A percentile compares a stretch with the other conserved stretches of the same genome.
phyloP scores from a whole-genome alignment of 2,329 filamentous ascomycete species.

The Arthrobotrys sinensis region DNA sequence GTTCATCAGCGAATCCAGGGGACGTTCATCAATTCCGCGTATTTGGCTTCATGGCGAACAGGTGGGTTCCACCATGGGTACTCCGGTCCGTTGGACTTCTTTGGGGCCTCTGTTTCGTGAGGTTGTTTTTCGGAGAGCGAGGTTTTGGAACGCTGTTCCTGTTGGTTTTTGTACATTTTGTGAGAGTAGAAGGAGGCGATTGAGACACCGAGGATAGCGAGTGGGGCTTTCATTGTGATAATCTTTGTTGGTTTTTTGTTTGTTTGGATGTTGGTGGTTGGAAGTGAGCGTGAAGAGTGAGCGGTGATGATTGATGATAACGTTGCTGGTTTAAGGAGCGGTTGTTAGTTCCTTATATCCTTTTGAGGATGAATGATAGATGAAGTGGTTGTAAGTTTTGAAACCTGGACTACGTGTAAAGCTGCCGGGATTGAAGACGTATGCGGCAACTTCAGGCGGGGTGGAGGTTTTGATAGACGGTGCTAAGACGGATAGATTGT shows the following conservation, averaged over 20 bases:
- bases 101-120: constrained; percentile 29
- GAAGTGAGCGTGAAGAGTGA: too few species aligned
- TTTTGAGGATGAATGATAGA: not conserved
- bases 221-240: constrained; percentile 48
- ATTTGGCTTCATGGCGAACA: constrained; percentile 55
- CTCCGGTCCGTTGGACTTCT: constrained; percentile 15
- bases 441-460: constrained; percentile 31
- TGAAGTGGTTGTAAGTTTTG: constrained; percentile 9
- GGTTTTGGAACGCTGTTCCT: constrained; percentile 55
- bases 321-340: not conserved
- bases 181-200: constrained; percentile 59
- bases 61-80: constrained; percentile 59
- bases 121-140: constrained; percentile 50
- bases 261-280: constrained; percentile 3
- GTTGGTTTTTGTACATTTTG: constrained; percentile 55
- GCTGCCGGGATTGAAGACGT: constrained; percentile 4
- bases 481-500: constrained; percentile 42
- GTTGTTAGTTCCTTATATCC: constrained; percentile 23
- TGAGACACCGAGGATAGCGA: constrained; percentile 53
- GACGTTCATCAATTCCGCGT: constrained; percentile 57
- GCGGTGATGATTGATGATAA: constrained; percentile 3
- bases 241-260: constrained; percentile 3
- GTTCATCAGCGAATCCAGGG: constrained; percentile 48
- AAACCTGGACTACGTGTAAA: constrained; percentile 40
- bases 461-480: constrained; percentile 21